phyloP scores from a whole-genome alignment of 768 basidiomycete species.

The Mycena haematopus region DNA sequence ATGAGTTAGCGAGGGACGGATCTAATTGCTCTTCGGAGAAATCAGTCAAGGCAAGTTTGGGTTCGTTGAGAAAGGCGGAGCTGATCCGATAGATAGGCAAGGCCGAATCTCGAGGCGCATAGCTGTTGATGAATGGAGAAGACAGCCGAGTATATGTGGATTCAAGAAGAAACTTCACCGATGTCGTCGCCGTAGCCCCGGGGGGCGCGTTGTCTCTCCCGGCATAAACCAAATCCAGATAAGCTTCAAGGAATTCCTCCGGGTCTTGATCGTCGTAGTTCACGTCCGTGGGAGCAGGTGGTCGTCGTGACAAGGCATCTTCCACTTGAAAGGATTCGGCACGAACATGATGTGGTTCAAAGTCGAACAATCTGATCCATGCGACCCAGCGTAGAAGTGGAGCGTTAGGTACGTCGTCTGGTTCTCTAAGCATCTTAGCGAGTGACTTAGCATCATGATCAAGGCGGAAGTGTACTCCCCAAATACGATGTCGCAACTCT shows the following conservation, averaged over 20 bases:
- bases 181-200: background rate
- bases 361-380: slow-evolving; percentile 43
- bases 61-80: background rate
- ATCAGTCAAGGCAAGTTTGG: background rate
- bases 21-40: background rate
- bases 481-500: slow-evolving; percentile 36
- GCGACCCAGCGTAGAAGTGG: slow-evolving; percentile 45
- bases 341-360: slow-evolving; percentile 44
- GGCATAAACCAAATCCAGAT: slow-evolving; percentile 29
- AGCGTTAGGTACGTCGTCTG: slow-evolving; percentile 42
- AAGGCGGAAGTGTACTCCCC: slow-evolving; percentile 39
- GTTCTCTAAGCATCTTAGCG: slow-evolving; percentile 43
- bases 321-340: slow-evolving; percentile 25
- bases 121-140: background rate
- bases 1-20: background rate
- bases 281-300: background rate
- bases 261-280: slow-evolving; percentile 33
- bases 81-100: background rate
- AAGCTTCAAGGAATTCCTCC: slow-evolving; percentile 37
- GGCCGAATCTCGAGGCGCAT: too few relatives aligned
- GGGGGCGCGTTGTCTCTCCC: background rate
- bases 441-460: slow-evolving; percentile 46
- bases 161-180: background rate
- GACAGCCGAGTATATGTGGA: background rate
- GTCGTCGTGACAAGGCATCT: slow-evolving; percentile 43